Percentiles rank a stretch among this genome's conserved stretches.
Conservation (phyloP, 257 asterid species). For the Ehretia macrophylla region DNA sequence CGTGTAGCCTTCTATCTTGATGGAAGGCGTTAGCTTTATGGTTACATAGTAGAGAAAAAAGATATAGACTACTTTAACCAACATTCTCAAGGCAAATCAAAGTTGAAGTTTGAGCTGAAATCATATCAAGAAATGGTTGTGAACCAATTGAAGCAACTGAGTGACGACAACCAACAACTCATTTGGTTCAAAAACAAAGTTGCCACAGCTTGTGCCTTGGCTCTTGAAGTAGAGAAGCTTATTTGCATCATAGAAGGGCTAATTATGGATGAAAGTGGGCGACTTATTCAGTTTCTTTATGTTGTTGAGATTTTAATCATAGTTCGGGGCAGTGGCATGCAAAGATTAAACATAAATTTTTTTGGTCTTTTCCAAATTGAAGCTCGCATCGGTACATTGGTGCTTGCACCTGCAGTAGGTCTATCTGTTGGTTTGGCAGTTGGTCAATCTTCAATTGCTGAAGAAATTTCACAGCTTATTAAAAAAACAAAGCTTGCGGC, state of each 20-base stretch:
- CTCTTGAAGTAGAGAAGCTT: no score
- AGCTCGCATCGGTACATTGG: no score
- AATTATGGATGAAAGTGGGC: no score
- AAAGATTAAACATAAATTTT: no score
- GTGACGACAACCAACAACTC: conserved; percentile 67
- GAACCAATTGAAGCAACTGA: conserved; percentile 32
- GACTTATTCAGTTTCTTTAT: no score
- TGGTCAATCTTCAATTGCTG: conserved; percentile 88
- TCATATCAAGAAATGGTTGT: conserved; percentile 62
- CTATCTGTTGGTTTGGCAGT: conserved; percentile 93
- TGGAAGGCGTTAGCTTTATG: conserved; percentile 32
- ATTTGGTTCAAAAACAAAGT: conserved; percentile 37
- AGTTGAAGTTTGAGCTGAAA: conserved; percentile 50
- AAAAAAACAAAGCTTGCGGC: conserved; percentile 49
- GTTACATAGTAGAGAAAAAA: conserved; percentile 32
- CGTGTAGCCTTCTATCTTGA: conserved; percentile 19
- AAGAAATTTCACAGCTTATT: conserved; percentile 75
- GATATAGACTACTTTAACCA: conserved; percentile 31
- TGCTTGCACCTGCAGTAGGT: conserved; percentile 86
- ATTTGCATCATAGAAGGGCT: no score
- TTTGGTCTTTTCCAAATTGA: no score
- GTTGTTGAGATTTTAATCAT: no score
- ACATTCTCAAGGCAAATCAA: conserved; percentile 48
- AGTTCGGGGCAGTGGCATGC: no score
- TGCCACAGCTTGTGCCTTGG: no score